phyloP scores from a whole-genome alignment of 805 yeast genomes.

The Torulaspora delbrueckii region DNA sequence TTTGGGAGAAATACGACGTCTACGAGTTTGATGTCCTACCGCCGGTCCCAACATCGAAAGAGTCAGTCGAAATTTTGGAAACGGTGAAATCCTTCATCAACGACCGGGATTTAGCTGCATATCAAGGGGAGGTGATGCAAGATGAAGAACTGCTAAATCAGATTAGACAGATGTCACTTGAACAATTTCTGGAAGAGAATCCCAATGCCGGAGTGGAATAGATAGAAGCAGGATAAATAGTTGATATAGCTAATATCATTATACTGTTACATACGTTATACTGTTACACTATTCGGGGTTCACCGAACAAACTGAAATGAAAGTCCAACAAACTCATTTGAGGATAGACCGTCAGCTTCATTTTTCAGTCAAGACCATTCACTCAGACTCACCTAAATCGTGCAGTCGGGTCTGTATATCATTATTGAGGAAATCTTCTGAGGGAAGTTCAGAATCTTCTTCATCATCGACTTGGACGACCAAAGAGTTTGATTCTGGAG shows the following conservation, averaged over 20 bases:
- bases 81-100: slow-evolving; percentile 34
- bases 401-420: slow-evolving; percentile 1
- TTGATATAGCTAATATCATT: background rate
- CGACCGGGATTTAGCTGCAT: slow-evolving; percentile 25
- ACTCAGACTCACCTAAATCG: slow-evolving; percentile 5
- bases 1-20: slow-evolving; percentile 59
- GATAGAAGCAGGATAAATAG: background rate
- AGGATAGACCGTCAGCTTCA: background rate
- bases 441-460: background rate
- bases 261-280: slow-evolving; percentile 3
- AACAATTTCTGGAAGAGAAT: slow-evolving; percentile 30
- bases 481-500: slow-evolving; percentile 17
- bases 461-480: slow-evolving; percentile 3
- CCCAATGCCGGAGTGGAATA: slow-evolving; percentile 11
- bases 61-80: slow-evolving; percentile 36
- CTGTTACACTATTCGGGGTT: slow-evolving; percentile 4
- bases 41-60: slow-evolving; percentile 42
- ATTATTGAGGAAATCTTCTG: background rate
- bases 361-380: background rate
- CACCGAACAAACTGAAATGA: background rate
- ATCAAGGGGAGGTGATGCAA: slow-evolving; percentile 29
- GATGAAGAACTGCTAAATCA: slow-evolving; percentile 33
- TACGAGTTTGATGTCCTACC: slow-evolving; percentile 72
- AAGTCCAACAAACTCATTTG: background rate
- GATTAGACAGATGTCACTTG: slow-evolving; percentile 32